Evolutionary conservation across 108 stramenopile genomes (phyloP), one percentile per base, ranked within the genome.

Genomic region (Cylindrotheca fusiformis): DNA sequence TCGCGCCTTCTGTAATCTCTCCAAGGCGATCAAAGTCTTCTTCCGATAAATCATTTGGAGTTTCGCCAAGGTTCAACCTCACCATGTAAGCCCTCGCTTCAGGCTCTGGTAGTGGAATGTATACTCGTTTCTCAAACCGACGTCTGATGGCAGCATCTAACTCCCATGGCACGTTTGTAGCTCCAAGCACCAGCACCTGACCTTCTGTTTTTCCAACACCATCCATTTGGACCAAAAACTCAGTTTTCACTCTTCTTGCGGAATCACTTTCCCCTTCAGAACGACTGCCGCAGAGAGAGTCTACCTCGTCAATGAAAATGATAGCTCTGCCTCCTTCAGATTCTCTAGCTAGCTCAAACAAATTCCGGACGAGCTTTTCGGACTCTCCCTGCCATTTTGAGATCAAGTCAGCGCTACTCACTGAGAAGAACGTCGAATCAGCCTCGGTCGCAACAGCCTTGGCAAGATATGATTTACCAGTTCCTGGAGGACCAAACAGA

Each of bases 361-460:
- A 79, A 65, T 95, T 95, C 20, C 96, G 80, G 33, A 99, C 98
- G 25, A 99, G 81, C 27, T 94, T 86, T 79, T 99, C 98, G 8
- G 83, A 84, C 80, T 99, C 99, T 51, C 99, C 99, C 77, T 99
- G 98, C 97, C 97, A 99, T 67, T 99, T 99, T 59, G 86, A 86
- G 36, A 99, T 93, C 21, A 99, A 79, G 73, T 97, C 98, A 12
- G 96, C 83, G 26, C 96, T 95, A 36, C 95, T 96, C 5, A 99
- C 94, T 27, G 95, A 86, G 62, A 99, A 98, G 77, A 99, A 99
- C 6, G 91, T 91, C 6, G 93, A 87, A 67, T 99, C 97, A 1
- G 97, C 93, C 69, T 99, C 99, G 8, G 99, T 99, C 0, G 99
- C 99, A 14, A 99, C 97, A 0, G 99, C 99, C 77, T 99, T 99